Evolutionary conservation across 805 yeast genomes (phyloP).

Genomic region (Metschnikowia picachoensis): DNA sequence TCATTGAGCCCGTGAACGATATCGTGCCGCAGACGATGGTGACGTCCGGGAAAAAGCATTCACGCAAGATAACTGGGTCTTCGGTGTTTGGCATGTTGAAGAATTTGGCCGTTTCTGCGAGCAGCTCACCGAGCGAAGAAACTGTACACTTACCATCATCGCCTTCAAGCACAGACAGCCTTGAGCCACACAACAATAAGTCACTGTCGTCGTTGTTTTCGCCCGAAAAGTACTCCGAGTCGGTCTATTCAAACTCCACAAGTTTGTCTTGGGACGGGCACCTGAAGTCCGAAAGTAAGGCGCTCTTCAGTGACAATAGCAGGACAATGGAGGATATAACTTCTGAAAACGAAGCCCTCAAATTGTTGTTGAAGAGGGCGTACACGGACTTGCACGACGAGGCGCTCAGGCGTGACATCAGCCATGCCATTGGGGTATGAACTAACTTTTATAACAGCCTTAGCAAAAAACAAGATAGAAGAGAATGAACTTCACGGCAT

Average conservation of each 20-base stretch:
- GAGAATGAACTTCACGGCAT: too few species aligned
- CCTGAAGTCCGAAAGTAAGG: conserved; percentile 2
- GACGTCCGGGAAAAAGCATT: conserved; percentile 3
- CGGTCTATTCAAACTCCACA: conserved; percentile 28
- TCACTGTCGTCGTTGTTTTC: conserved; percentile 25
- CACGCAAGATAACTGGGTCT: conserved; percentile 14
- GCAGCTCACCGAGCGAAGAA: conserved; percentile 12
- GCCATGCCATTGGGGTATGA: conserved; percentile 12
- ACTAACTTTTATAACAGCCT: not conserved
- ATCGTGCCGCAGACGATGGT: conserved; percentile 2
- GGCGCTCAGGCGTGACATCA: conserved; percentile 16
- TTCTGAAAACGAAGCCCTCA: conserved; percentile 27
- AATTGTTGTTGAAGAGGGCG: conserved; percentile 26
- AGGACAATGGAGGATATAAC: conserved; percentile 13
- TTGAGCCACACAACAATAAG: conserved; percentile 11
- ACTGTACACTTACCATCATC: conserved; percentile 10
- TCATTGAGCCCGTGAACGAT: conserved; percentile 9
- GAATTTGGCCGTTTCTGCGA: conserved; percentile 21
- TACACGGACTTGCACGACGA: conserved; percentile 19
- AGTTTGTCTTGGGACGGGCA: conserved; percentile 15
- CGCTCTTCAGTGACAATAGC: conserved; percentile 9
- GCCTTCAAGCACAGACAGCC: conserved; percentile 6
- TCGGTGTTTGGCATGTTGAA: conserved; percentile 31
- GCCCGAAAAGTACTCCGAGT: conserved; percentile 19
- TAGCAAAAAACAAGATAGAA: too few species aligned